Evolutionary conservation across 495 filamentous ascomycete genomes (phyloP).

Genomic region (Penicillium pulvis): DNA sequence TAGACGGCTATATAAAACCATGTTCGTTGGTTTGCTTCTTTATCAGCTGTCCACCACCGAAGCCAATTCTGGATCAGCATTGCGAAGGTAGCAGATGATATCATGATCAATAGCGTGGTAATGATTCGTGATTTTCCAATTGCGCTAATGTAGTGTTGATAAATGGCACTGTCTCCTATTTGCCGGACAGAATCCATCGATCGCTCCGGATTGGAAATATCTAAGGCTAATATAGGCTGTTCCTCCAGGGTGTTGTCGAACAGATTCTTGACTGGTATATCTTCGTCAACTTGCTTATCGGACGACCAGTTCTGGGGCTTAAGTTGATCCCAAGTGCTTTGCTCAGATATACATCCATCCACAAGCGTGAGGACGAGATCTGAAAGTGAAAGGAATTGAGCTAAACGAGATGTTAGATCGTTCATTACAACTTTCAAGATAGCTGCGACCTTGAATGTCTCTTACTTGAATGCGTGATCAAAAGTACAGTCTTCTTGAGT

Average conservation of each 20-base stretch:
- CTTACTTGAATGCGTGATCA: conserved; percentile 6
- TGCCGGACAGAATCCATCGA: background rate
- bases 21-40: background rate
- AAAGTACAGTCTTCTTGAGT: conserved; percentile 14
- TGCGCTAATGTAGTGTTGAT: background rate
- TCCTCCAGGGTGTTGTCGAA: background rate
- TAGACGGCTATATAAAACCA: conserved; percentile 1
- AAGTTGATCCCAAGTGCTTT: background rate
- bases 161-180: background rate
- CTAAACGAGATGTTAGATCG: background rate
- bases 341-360: background rate
- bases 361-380: background rate
- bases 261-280: background rate
- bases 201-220: background rate
- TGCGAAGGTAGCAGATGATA: background rate
- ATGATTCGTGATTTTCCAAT: background rate
- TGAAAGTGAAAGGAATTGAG: background rate
- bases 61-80: conserved; percentile 8
- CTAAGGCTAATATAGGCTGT: background rate
- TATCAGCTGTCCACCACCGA: conserved; percentile 4
- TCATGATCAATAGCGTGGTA: background rate
- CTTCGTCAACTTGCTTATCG: background rate
- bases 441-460: background rate
- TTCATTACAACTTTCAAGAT: background rate
- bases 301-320: background rate